phyloP scores from a whole-genome alignment of 495 filamentous ascomycete genomes.

The Aspergillus asperescens region DNA sequence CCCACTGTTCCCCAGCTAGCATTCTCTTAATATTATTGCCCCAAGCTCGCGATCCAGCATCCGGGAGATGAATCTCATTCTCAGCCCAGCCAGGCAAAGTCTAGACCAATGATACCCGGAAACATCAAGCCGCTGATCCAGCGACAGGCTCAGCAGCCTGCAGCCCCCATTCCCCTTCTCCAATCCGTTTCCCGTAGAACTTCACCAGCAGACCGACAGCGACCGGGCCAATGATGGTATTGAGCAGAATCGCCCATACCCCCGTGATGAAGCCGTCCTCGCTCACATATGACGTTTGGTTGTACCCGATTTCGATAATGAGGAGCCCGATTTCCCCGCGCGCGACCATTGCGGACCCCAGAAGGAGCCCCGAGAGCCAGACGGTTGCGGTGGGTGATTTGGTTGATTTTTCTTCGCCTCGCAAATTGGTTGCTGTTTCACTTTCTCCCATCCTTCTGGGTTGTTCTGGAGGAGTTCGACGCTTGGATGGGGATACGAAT shows the following conservation, averaged over 20 bases:
- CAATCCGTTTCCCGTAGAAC: conserved; percentile 16
- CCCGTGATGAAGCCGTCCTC: conserved; percentile 54
- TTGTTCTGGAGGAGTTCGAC: not conserved
- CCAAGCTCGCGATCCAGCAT: too few relatives aligned
- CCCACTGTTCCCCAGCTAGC: too few relatives aligned
- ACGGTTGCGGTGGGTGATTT: not conserved
- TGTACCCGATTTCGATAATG: conserved; percentile 61
- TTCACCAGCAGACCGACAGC: conserved; percentile 56
- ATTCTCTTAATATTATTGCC: too few relatives aligned
- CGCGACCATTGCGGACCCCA: conserved; percentile 60
- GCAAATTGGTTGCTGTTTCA: too few relatives aligned
- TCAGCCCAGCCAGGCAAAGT: too few relatives aligned
- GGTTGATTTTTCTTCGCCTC: not conserved
- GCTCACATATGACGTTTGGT: conserved; percentile 29
- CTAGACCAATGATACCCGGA: too few relatives aligned
- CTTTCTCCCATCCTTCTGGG: not conserved
- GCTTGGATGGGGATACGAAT: not conserved
- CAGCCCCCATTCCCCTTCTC: conserved; percentile 27
- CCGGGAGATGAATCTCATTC: too few relatives aligned
- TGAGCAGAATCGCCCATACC: conserved; percentile 68
- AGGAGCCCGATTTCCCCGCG: conserved; percentile 75
- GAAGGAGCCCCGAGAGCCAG: conserved; percentile 50
- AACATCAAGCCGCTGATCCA: not conserved
- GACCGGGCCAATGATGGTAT: conserved; percentile 67
- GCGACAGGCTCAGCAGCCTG: conserved; percentile 9